Conservation (phyloP, 148 eudicot genomes). For the Beta vulgaris region DNA sequence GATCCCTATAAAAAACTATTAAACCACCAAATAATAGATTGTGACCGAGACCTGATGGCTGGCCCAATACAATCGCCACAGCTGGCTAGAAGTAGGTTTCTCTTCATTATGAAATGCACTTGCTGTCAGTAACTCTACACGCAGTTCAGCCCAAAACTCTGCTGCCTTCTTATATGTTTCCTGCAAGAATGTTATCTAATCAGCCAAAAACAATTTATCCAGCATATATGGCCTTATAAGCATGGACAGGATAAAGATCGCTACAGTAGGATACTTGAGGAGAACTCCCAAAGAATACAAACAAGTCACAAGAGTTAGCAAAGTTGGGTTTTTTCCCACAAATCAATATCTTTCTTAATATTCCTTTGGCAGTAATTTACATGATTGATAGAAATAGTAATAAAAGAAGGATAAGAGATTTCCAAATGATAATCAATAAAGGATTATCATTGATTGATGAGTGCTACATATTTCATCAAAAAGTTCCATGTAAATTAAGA, state of each 20-base stretch:
- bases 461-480: no score
- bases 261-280: not conserved
- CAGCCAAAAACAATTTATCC: not conserved
- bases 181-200: slow-evolving; percentile 37
- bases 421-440: not conserved
- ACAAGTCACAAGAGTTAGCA: no score
- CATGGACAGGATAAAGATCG: not conserved
- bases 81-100: slow-evolving; percentile 70
- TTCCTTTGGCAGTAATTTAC: no score
- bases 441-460: not conserved
- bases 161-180: slow-evolving; percentile 87
- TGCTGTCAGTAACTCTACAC: slow-evolving; percentile 77
- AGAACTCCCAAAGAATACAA: not conserved
- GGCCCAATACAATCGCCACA: slow-evolving; percentile 99
- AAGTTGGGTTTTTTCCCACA: no score
- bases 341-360: no score
- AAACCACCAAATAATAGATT: not conserved
- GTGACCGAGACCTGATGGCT: slow-evolving; percentile 75
- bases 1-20: not conserved
- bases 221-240: not conserved
- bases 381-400: no score
- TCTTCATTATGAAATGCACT: slow-evolving; percentile 56
- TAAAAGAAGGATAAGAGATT: not conserved
- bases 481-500: no score
- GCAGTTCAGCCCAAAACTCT: slow-evolving; percentile 94